phyloP scores from a whole-genome alignment of 2,329 filamentous ascomycete genomes.

The Tolypocladium capitatum region DNA sequence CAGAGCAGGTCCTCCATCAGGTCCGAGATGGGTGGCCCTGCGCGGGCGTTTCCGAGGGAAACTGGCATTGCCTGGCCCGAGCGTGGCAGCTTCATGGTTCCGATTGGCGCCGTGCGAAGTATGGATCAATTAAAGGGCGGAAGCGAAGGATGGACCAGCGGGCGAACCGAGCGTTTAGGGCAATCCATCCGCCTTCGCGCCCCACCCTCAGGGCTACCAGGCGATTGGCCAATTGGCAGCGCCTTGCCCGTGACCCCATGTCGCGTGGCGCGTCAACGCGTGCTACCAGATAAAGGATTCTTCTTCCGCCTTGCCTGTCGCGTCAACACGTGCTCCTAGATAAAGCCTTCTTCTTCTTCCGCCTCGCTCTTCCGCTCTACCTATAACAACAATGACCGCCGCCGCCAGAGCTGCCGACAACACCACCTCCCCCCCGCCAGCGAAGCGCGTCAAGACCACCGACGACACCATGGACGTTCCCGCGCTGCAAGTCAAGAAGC shows the following conservation, averaged over 20 bases:
- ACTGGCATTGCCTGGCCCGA: no score
- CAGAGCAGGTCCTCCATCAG: not conserved
- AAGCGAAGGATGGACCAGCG: no score
- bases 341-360: not conserved
- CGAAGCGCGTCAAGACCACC: slow-evolving; percentile 64
- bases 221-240: not conserved
- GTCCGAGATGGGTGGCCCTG: not conserved
- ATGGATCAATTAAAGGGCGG: no score
- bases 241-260: not conserved
- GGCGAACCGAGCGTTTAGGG: no score
- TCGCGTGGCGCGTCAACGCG: not conserved
- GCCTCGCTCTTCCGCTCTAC: not conserved
- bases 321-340: no score
- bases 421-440: slow-evolving; percentile 48
- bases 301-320: no score
- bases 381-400: slow-evolving; percentile 11
- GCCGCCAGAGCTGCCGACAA: slow-evolving; percentile 36
- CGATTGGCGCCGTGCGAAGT: no score
- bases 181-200: not conserved
- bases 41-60: no score
- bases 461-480: slow-evolving; percentile 31
- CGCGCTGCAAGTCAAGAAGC: slow-evolving; percentile 77
- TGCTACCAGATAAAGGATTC: no score
- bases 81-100: no score
- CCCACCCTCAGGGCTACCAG: no score